Conservation (phyloP, 306 rosid species). For the Cucumis melo region DNA sequence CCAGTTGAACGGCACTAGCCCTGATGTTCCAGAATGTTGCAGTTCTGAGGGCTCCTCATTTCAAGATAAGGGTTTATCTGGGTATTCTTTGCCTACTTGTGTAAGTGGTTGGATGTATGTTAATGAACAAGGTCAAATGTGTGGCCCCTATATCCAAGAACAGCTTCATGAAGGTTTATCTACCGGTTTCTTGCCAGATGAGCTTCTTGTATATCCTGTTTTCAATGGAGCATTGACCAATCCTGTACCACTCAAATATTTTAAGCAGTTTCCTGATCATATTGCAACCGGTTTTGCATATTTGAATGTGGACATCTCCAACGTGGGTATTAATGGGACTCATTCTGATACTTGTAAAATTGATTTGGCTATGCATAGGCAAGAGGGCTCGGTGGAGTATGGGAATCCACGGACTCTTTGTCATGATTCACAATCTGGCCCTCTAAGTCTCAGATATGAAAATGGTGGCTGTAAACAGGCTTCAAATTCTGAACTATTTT, state of each 20-base stretch:
- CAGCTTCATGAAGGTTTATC: constrained; percentile 78
- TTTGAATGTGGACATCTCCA: constrained; percentile 28
- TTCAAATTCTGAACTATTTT: constrained; percentile 14
- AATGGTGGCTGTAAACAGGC: constrained; percentile 15
- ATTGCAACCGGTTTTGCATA: constrained; percentile 73
- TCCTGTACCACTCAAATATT: constrained; percentile 82
- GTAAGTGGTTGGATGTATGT: constrained; percentile 96
- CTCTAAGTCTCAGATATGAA: constrained; percentile 13
- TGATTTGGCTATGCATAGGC: constrained; percentile 18
- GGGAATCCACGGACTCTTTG: constrained; percentile 18
- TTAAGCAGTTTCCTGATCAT: constrained; percentile 86
- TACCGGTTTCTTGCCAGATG: constrained; percentile 80
- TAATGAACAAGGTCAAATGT: constrained; percentile 81
- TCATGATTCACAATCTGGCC: constrained; percentile 22
- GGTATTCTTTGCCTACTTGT: constrained; percentile 31
- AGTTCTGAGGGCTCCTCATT: constrained; percentile 25
- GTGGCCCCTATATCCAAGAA: constrained; percentile 85
- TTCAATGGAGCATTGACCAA: constrained; percentile 45
- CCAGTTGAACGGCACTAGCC: constrained; percentile 34
- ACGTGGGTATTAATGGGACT: constrained; percentile 18
- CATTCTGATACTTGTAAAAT: constrained; percentile 20
- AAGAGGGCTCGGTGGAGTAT: constrained; percentile 20
- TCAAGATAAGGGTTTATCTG: constrained; percentile 30
- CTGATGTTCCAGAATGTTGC: constrained; percentile 26
- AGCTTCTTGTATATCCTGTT: constrained; percentile 82